Percentiles rank a stretch among this genome's conserved stretches.
Evolutionary conservation across 176 grass and related monocot genomes (phyloP).

Genomic region (Avena insularis): DNA sequence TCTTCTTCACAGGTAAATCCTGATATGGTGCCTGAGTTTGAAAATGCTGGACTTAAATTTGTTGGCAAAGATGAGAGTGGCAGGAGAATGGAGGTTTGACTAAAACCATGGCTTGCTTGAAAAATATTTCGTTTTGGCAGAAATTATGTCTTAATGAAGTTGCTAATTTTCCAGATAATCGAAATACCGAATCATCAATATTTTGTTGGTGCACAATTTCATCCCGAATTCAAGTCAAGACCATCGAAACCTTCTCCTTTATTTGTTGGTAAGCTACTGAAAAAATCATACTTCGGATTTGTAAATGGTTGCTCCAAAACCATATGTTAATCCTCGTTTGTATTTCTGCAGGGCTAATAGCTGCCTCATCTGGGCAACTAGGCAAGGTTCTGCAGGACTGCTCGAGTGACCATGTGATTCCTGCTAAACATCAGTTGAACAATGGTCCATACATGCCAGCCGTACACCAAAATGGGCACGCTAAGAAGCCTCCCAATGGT

Average conservation of each 20-base stretch:
- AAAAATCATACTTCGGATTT: not conserved
- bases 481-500: slow-evolving; percentile 59
- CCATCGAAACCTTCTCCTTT: slow-evolving; percentile 87
- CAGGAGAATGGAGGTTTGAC: slow-evolving; percentile 74
- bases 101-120: slow-evolving; percentile 14
- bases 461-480: slow-evolving; percentile 67
- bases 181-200: slow-evolving; percentile 81
- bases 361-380: slow-evolving; percentile 78
- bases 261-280: slow-evolving; percentile 79
- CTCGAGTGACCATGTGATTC: slow-evolving; percentile 16
- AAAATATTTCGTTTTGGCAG: not conserved
- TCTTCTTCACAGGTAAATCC: slow-evolving; percentile 71
- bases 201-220: slow-evolving; percentile 93
- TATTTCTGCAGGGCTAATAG: slow-evolving; percentile 69
- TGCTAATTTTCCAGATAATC: slow-evolving; percentile 72
- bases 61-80: slow-evolving; percentile 79
- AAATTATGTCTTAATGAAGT: not conserved
- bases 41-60: slow-evolving; percentile 76
- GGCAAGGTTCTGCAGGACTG: slow-evolving; percentile 49
- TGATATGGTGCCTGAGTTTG: slow-evolving; percentile 74
- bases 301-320: not conserved
- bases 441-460: slow-evolving; percentile 50
- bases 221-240: slow-evolving; percentile 97
- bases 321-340: slow-evolving; percentile 29
- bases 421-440: slow-evolving; percentile 30